Evolutionary conservation across 768 basidiomycete species (phyloP).

Genomic region (Agrocybe chaxingu): DNA sequence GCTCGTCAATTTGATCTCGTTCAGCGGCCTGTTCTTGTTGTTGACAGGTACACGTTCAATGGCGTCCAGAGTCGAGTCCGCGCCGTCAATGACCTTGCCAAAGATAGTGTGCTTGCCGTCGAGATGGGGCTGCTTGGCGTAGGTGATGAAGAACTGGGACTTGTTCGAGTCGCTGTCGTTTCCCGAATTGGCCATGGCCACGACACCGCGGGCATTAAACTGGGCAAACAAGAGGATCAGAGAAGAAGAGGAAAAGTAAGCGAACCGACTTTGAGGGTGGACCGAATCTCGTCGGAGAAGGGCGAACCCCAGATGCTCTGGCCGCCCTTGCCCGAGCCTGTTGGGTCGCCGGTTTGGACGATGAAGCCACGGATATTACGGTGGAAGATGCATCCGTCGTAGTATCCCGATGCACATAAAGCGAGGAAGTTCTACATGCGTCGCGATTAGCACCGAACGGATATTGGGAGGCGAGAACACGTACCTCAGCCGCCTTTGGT

Average conservation of each 20-base stretch:
- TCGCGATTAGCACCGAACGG: conserved; percentile 8
- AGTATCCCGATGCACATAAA: conserved; percentile 86
- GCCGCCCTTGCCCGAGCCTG: conserved; percentile 91
- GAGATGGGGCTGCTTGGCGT: conserved; percentile 89
- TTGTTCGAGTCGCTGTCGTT: conserved; percentile 93
- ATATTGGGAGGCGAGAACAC: conserved; percentile 9
- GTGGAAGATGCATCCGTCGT: conserved; percentile 84
- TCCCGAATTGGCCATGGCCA: conserved; percentile 98
- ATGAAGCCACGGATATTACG: conserved; percentile 97
- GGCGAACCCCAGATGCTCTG: conserved; percentile 95
- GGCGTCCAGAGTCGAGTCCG: conserved; percentile 89
- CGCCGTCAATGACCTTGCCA: conserved; percentile 97
- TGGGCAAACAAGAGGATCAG: conserved; percentile 32
- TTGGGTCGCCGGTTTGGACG: conserved; percentile 89
- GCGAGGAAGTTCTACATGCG: conserved; percentile 85
- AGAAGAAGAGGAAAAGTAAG: conserved; percentile 8
- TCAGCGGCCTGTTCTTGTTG: conserved; percentile 83
- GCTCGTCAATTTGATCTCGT: conserved; percentile 78
- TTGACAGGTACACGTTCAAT: conserved; percentile 93
- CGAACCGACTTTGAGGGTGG: conserved; percentile 80
- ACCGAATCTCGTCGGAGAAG: conserved; percentile 88
- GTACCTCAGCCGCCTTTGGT: conserved; percentile 90
- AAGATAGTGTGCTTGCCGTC: conserved; percentile 95
- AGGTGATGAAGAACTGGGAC: conserved; percentile 86
- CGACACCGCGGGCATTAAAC: conserved; percentile 94